A percentile compares a stretch with the other conserved stretches of the same genome.
phyloP scores from a whole-genome alignment of 441 rosid species.

The Metrosideros polymorpha region DNA sequence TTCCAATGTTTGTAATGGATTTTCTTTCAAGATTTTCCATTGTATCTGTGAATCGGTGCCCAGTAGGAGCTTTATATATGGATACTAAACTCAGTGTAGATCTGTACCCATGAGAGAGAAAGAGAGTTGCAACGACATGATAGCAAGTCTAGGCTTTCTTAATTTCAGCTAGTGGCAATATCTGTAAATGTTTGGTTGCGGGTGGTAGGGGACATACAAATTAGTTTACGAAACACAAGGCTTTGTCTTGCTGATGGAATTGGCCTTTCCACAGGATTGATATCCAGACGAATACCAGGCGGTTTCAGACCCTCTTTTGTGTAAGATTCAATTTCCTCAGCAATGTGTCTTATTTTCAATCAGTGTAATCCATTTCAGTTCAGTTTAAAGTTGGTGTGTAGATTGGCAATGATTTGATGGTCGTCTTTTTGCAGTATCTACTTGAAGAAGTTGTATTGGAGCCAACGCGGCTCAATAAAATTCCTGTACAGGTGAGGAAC shows the following conservation, averaged over 20 bases:
- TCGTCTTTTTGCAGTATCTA: conserved; percentile 50
- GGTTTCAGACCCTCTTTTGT: conserved; percentile 68
- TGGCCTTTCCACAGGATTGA: conserved; percentile 64
- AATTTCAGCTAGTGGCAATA: neutral
- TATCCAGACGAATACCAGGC: conserved; percentile 82
- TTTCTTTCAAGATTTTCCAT: neutral
- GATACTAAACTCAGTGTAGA: neutral
- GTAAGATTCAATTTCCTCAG: conserved; percentile 24
- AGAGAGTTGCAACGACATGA: neutral
- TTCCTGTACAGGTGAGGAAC: conserved; percentile 67
- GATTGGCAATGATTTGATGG: neutral
- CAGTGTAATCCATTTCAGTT: neutral
- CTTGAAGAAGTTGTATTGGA: conserved; percentile 83
- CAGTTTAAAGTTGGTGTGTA: neutral
- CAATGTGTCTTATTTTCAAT: neutral
- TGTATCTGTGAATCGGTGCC: neutral
- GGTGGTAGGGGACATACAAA: neutral
- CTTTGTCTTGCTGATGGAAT: neutral
- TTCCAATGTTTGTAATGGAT: neutral
- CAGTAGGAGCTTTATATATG: neutral
- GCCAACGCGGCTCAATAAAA: conserved; percentile 46
- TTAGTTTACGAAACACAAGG: neutral
- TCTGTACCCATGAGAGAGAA: neutral
- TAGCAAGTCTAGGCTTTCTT: neutral
- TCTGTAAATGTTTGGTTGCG: neutral